Evolutionary conservation across 768 basidiomycete genomes (phyloP), one percentile per base, ranked within the genome.

Genomic region (Agaricus subrufescens): DNA sequence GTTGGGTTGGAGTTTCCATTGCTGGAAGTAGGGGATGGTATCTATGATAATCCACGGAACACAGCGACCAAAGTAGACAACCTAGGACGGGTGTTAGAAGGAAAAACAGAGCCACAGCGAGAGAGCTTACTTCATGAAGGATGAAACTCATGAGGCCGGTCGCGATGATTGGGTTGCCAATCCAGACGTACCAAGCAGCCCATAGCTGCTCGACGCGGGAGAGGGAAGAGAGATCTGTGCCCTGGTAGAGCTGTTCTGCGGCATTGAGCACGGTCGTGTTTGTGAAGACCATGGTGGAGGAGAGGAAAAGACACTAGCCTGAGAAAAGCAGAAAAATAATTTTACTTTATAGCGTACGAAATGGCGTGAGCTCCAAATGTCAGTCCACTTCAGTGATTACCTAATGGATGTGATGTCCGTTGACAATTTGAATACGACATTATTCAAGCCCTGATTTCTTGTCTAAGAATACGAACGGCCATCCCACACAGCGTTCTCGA

Each of bases 11-110:
- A 98, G 77, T 71, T 98, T 98, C 91, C 91, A 98, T 71, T 83
- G 79, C 46, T 83, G 81, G 75, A 98, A 99, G 75, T 93, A 98
- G 1, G 94, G 94, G 34, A 94, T 91, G 2, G 85, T 75, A 71
- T 99, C 97, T 68, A 98, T 87, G 71, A 97, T 89, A 63, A 98
- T 88, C 92, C 94, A 97, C 0, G 95, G 97, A 15, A 98, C 70
- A 61, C 87, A 87, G 25, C 97, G 89, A 39, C 96, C 97, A 66
- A 99, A 99, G 75, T 99, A 99, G 8, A 98, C 92, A 65, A 94
- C 71, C 95, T 97, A 59, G 2, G 7, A 6, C 27, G 11, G 45
- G 31, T 26, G 30, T 46, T 23, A 55, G 11, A 27, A 46, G 26
- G 8, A 10, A 10, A 14, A 53, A 56, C 9, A 43, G 46, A 11